Evolutionary conservation across 1,284 basidiomycete species (phyloP), one percentile per base, ranked within the genome.

Genomic region (Cerioporus squamosus): DNA sequence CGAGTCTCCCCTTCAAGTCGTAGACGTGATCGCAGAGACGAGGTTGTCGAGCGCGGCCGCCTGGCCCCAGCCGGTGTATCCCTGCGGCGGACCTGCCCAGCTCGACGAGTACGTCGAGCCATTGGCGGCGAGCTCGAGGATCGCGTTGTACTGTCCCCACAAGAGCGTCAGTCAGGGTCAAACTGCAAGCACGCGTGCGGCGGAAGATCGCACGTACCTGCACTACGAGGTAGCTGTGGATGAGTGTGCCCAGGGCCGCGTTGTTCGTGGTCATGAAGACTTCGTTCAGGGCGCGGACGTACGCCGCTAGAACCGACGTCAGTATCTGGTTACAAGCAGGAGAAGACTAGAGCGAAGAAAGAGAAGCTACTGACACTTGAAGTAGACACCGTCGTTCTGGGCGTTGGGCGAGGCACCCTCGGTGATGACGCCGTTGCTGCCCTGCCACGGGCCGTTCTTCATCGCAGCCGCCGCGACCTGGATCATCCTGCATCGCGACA

Each of bases 1-100:
- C 26, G 6, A 9, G 9, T 9, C 26, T 29, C 26, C 26, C 3
- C 33, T 14, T 26, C 18, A 47, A 10, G 29, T 47, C 17, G 26
- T 47, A n/a, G 46, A 31, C 8, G 46, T 47, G 53, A 81, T 75
- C 24, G 75, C 75, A 36, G 74, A 69, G n/a, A 71, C 72, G 52
- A 81, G 57, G 3, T 80, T 78, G 66, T 81, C 80, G 64, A 81
- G 65, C 9, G 79, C 75, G 18, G 79, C 78, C 33, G 80, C 69
- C 64, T 81, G 79, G 7, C 80, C 80, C 80, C 80, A 81, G n/a
- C 74, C 71, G 2, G 79, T 80, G 65, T 78, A 82, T 1, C 44
- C 62, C 48, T 77, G 75, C 9, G 75, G 67, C 1, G 81, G 80
- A 1, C 80, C 80, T 38, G 69, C 68, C 79, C 81, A 81, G 33